Base-by-base conservation (phyloP, 805 yeast genomes). In the Candida khao-thaluensis region DNA sequence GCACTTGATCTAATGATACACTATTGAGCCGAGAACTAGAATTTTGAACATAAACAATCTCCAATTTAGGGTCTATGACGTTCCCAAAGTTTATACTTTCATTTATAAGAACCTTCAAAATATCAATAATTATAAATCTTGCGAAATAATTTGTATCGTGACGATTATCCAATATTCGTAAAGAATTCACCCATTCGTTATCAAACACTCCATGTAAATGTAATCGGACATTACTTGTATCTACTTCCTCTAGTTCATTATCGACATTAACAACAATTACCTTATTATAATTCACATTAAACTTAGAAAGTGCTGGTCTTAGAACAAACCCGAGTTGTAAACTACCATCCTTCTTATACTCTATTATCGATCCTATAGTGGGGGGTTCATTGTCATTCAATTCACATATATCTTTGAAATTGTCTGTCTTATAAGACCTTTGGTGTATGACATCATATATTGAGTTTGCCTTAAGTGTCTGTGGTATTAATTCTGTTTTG, bases 311-410 rank as follows among this genome's bases (percentile, higher is more conserved):
- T 0, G 67, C 50, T 14, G 44, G 57, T 30, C 58, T 39, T 4
- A 69, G 34, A 3, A 73, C 74, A 2, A 71, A 47, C 2, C 77
- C 78, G 37, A 65, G 50, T 3, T 38, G 40, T 4, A 54, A 37
- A 1, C 32, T 27, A 11, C 41, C 47, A 7, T 45, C 47, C 5
- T 40, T 30, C 1, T 44, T 30, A 41, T 59, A 60, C 42, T 71
- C 74, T 6, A 72, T 62, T 1, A 72, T 40, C 2, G 74, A 64
- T 1, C 78, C 78, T 4, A 43, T 41, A 1, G 34, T 39, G 0
- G 66, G 64, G 7, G 50, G 38, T 5, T 28, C 32, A 23, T 23
- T 41, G 14, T 47, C 42, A 37, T 50, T 57, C 10, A 40, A 32
- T 3, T 43, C 42, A 2, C 47, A 25, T 7, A 56, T 52, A 8